Conservation (phyloP, 176 grass and related monocot genomes). For the Typha latifolia region DNA sequence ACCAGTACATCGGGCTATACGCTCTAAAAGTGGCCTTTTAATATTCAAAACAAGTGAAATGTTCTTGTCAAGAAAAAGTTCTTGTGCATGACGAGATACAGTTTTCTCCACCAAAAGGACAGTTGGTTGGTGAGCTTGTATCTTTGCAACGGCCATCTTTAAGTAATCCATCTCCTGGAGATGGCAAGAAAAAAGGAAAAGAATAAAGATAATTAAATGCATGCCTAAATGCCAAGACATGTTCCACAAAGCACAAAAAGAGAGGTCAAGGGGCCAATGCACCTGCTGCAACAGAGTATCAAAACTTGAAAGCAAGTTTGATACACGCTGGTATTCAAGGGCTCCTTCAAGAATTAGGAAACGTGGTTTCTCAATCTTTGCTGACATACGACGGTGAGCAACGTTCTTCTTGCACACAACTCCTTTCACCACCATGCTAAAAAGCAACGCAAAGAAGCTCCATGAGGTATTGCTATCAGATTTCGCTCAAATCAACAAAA, state of each 20-base stretch:
- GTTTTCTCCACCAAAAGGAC: conserved; percentile 94
- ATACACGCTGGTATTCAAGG: conserved; percentile 93
- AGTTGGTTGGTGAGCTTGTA: conserved; percentile 85
- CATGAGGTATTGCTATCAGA: not conserved
- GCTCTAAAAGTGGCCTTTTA: conserved; percentile 81
- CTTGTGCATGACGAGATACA: conserved; percentile 86
- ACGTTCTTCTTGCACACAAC: conserved; percentile 99
- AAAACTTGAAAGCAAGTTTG: conserved; percentile 98
- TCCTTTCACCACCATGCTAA: conserved; percentile 75
- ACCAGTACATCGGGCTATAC: conserved; percentile 89
- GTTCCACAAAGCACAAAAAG: conserved; percentile 1
- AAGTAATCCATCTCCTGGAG: conserved; percentile 91
- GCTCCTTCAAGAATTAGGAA: conserved; percentile 90
- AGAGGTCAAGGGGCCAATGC: conserved; percentile 13
- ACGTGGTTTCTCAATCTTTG: conserved; percentile 63
- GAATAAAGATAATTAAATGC: conserved; percentile 20
- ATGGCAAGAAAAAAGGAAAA: conserved; percentile 20
- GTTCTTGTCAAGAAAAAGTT: conserved; percentile 75
- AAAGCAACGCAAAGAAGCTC: conserved; percentile 22
- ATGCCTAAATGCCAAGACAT: not conserved
- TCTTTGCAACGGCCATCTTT: conserved; percentile 96
- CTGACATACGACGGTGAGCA: conserved; percentile 73
- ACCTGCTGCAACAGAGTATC: conserved; percentile 99
- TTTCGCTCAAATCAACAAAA: not conserved
- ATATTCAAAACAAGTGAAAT: conserved; percentile 97